Evolutionary conservation across 2,329 filamentous ascomycete genomes (phyloP), one percentile per base, ranked within the genome.

Genomic region (Cercospora janseana): DNA sequence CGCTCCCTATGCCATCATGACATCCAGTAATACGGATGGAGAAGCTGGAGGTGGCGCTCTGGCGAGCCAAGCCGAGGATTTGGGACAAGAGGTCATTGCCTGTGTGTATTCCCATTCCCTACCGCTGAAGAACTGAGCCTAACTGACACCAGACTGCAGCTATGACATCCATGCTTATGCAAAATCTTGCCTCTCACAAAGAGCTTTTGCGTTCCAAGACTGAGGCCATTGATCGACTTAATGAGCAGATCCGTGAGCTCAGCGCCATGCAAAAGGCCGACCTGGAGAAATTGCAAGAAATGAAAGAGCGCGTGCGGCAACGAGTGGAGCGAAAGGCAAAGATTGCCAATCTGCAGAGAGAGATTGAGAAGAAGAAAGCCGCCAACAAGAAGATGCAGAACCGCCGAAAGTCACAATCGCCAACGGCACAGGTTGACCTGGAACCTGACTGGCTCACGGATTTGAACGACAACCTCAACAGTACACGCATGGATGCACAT

Each of bases 121-220:
- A 16, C 10, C 40, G 40, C 21, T 21, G 26, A 47, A 47, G 44
- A 47, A 47, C 44, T 34, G 46, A 45, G 41, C 46, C 44, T 52
- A 43, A 46, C 52, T 54, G 51, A 58, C 52, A 47, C 42, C 26
- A 65, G 26, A 58, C 60, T 44, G 47, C 63, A 83, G 87, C 91
- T 42, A 91, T 96, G 62, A 88, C 87, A 34, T 85, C 88, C 58
- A 83, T 95, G 41, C 78, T 98, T 16, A 83, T 82, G 34, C 84
- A 90, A 60, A 87, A 90, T 4, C 83, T 90, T 42, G 79, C 83
- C 34, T 83, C 88, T 35, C 92, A 96, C 66, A 85, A 88, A 49
- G 77, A 82, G 41, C 88, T 92, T 67, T 82, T 95, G 56, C 86
- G 85, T 60, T 78, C 85, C 35, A 95, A 95, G 66, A 91, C 96